These are phyloP conservation scores for Suillus subluteus DNA, from an alignment of 768 basidiomycete genomes.

Conservation along the genomic window DNA sequence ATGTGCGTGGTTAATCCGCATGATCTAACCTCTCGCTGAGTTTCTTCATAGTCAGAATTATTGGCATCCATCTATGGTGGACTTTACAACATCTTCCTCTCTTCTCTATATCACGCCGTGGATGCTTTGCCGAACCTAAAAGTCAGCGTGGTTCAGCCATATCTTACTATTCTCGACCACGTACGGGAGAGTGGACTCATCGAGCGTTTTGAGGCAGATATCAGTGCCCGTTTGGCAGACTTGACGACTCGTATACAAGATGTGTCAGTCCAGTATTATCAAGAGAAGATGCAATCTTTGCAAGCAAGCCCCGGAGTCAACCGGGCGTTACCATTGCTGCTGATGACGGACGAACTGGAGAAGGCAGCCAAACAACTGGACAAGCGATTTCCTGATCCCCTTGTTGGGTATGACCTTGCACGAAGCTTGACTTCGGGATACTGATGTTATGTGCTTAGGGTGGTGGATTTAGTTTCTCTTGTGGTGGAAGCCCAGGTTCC, in stretches of 20 bases:
- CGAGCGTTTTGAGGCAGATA: slow-evolving; percentile 74
- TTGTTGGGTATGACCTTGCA: slow-evolving; percentile 66
- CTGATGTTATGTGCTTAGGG: slow-evolving; percentile 41
- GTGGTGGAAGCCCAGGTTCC: slow-evolving; percentile 73
- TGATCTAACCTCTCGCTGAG: slow-evolving; percentile 15
- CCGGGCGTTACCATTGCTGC: slow-evolving; percentile 75
- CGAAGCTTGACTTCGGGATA: neutral
- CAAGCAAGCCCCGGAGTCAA: slow-evolving; percentile 77
- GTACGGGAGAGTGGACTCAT: slow-evolving; percentile 72
- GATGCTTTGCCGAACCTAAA: slow-evolving; percentile 78
- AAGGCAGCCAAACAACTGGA: slow-evolving; percentile 82
- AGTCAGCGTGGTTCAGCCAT: slow-evolving; percentile 66
- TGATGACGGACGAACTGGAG: slow-evolving; percentile 90
- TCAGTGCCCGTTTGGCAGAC: slow-evolving; percentile 66
- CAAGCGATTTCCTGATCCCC: slow-evolving; percentile 83
- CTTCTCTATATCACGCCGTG: slow-evolving; percentile 82
- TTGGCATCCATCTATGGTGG: slow-evolving; percentile 68
- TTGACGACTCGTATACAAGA: slow-evolving; percentile 66
- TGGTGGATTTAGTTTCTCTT: slow-evolving; percentile 76
- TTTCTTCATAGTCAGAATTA: slow-evolving; percentile 58
- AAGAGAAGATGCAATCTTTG: slow-evolving; percentile 62
- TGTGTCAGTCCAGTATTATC: slow-evolving; percentile 65
- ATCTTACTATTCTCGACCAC: slow-evolving; percentile 67
- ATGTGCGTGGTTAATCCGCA: slow-evolving; percentile 57
- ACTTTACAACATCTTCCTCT: slow-evolving; percentile 87